phyloP scores from a whole-genome alignment of 2,329 filamentous ascomycete species.

The Biscogniauxia marginata region DNA sequence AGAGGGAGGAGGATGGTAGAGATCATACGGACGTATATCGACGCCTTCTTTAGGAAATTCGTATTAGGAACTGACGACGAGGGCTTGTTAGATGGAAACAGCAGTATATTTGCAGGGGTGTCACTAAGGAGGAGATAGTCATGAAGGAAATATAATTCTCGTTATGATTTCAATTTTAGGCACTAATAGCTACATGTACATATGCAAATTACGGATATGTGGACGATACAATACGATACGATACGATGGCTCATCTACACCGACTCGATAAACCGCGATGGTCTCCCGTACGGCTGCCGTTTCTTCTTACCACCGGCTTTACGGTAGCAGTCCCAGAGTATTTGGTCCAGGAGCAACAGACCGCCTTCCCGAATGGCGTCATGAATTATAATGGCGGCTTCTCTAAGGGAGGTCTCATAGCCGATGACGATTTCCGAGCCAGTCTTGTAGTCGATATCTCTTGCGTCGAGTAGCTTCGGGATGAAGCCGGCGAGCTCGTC shows the following conservation, averaged over 20 bases:
- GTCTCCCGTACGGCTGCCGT: not conserved
- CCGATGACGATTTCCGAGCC: not conserved
- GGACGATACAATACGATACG: too few species aligned
- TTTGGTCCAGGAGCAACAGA: not conserved
- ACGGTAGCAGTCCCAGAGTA: not conserved
- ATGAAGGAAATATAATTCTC: too few species aligned
- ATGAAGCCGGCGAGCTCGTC: not conserved
- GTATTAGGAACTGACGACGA: conserved; percentile 5
- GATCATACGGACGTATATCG: conserved; percentile 6
- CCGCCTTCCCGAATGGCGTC: not conserved
- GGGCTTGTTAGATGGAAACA: conserved; percentile 2
- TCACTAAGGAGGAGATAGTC: conserved; percentile 1
- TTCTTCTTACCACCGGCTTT: not conserved
- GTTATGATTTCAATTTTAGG: too few species aligned
- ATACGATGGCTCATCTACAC: too few species aligned
- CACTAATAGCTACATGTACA: too few species aligned
- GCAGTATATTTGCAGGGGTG: conserved; percentile 4
- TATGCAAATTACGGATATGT: too few species aligned
- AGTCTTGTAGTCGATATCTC: not conserved
- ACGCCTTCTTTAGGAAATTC: conserved; percentile 8
- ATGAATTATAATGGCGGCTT: not conserved
- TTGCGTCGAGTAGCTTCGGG: not conserved
- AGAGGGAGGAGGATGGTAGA: conserved; percentile 4
- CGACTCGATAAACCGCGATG: not conserved
- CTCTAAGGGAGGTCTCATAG: not conserved